A percentile compares a stretch with the other conserved stretches of the same genome.
phyloP scores from a whole-genome alignment of 345 rosid species.

The Mercurialis annua region DNA sequence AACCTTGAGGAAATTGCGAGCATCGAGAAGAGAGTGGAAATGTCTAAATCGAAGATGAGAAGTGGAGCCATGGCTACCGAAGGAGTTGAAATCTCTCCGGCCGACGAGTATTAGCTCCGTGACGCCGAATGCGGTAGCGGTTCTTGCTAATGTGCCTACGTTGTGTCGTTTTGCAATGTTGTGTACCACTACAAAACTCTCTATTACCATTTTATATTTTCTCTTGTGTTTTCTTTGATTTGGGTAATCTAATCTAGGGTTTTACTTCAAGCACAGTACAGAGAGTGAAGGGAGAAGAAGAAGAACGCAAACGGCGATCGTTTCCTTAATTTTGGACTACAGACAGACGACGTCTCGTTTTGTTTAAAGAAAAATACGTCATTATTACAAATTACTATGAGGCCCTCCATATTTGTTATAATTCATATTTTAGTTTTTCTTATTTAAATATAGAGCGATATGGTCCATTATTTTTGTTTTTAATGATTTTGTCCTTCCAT shows the following conservation, averaged over 20 bases:
- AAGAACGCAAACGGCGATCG: neutral
- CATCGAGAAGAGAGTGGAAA: constrained; percentile 73
- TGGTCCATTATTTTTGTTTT: no score
- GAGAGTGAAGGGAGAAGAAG: neutral
- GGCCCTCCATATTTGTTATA: no score
- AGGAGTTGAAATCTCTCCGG: constrained; percentile 91
- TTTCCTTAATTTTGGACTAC: neutral
- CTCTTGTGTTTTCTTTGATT: neutral
- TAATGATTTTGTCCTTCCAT: no score
- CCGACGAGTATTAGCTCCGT: constrained; percentile 83
- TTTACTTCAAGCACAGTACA: neutral
- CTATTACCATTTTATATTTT: constrained; percentile 39
- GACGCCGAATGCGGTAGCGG: constrained; percentile 94
- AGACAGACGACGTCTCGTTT: no score
- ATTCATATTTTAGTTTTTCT: no score
- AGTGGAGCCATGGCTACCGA: constrained; percentile 96
- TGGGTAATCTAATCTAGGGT: neutral
- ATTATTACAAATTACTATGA: no score
- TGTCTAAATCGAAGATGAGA: constrained; percentile 84
- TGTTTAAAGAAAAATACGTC: no score
- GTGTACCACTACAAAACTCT: constrained; percentile 91
- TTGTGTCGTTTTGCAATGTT: constrained; percentile 97
- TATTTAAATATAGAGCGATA: no score
- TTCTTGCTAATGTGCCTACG: constrained; percentile 86
- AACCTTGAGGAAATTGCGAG: constrained; percentile 74